Evolutionary conservation across 2,329 filamentous ascomycete species (phyloP), one percentile per base, ranked within the genome.

Genomic region (Zymoseptoria pseudotritici): DNA sequence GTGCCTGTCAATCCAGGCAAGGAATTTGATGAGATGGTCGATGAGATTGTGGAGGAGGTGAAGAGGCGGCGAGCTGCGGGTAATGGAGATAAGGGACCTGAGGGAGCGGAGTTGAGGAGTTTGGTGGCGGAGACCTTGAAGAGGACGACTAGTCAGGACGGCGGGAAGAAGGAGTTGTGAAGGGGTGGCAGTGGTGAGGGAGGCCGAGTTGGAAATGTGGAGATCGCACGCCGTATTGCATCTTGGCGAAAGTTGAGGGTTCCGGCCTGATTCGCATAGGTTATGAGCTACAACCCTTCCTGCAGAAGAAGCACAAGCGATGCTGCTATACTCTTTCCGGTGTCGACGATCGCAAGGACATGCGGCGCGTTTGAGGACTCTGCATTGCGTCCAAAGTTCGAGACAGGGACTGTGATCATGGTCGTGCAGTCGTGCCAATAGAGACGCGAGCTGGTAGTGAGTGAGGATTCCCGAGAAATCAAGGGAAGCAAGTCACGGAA

Each of bases 11-110:
- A 97, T 71, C 86, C 86, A 0, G 85, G 86, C 57, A 78, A 79
- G 26, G 91, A 95, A 67, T 80, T 95, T 54, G 86, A 89, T 60
- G 90, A 94, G 69, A 89, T 89, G 26, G 82, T 95, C 9, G 79
- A 82, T 46, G 90, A 96, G 76, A 81, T 96, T 56, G 84, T 80
- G 69, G 79, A 78, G 4, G 91, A 96, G 74, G 83, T 96, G 36
- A 86, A 89, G 70, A 81, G 78, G 65, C 76, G 83, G 59, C 77
- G 73, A 56, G 77, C 78, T 60, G 77, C 78, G 7, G 36, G 36
- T 4, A 46, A 7, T n/a, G 36, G 36, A 3, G 36, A 46, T 13
- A 46, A 46, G 36, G 57, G 67, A 26, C 69, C 69, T 8, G 78
- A 80, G 8, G 76, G 80, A 3, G 71, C 75, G 20, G 81, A 84